Conservation (phyloP, 805 yeast species). For the Candida coleopterorum region DNA sequence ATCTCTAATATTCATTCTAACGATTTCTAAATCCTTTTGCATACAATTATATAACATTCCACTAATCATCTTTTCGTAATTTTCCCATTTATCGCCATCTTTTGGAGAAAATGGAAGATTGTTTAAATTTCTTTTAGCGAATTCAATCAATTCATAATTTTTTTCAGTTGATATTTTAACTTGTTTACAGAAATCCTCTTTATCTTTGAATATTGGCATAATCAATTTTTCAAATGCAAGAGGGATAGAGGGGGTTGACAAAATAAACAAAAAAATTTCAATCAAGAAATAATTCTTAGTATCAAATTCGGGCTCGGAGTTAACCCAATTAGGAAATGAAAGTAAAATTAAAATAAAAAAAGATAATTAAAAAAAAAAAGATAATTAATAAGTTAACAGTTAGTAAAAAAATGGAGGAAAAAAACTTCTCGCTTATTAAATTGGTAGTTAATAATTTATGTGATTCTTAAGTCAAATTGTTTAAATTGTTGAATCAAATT, state of each 20-base stretch:
- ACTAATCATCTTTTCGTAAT: constrained; percentile 15
- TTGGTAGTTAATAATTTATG: no score
- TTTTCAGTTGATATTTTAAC: constrained; percentile 7
- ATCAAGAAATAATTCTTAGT: no score
- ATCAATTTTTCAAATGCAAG: neutral
- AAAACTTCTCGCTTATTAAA: no score
- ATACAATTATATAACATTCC: constrained; percentile 12
- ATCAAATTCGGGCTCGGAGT: no score
- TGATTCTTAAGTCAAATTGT: no score
- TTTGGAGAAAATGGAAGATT: constrained; percentile 10
- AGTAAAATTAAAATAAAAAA: no score
- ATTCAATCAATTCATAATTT: constrained; percentile 10
- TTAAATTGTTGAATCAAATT: no score
- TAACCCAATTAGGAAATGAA: no score
- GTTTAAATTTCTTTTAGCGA: constrained; percentile 10
- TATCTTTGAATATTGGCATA: constrained; percentile 8
- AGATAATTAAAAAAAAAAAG: no score
- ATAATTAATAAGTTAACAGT: no score
- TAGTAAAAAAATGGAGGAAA: no score
- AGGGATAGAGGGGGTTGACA: neutral
- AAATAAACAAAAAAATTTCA: neutral
- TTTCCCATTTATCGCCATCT: constrained; percentile 9
- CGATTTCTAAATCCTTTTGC: constrained; percentile 7
- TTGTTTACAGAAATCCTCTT: constrained; percentile 12
- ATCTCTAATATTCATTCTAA: constrained; percentile 10